Evolutionary conservation across 2,329 filamentous ascomycete genomes (phyloP).

Genomic region (Penicillium hesseltinei): DNA sequence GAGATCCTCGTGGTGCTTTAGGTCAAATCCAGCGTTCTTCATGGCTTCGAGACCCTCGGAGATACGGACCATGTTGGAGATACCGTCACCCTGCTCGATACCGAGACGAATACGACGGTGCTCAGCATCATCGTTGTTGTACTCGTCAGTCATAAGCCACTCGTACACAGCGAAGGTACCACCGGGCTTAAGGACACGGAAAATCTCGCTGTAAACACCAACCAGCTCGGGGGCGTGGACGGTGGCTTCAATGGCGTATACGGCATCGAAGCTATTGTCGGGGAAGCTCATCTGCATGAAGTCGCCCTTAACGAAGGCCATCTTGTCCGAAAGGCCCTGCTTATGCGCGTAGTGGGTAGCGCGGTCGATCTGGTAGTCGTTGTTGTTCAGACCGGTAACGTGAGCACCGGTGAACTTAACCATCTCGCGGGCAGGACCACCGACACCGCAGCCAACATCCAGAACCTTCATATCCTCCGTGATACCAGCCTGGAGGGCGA

Average conservation of each 20-base stretch:
- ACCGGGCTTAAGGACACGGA: slow-evolving; percentile 91
- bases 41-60: slow-evolving; percentile 79
- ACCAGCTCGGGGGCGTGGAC: slow-evolving; percentile 88
- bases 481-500: slow-evolving; percentile 84
- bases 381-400: slow-evolving; percentile 94
- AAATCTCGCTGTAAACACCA: slow-evolving; percentile 92
- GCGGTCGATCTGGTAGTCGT: slow-evolving; percentile 97
- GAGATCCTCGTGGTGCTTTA: slow-evolving; percentile 82
- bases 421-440: slow-evolving; percentile 92
- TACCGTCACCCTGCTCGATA: slow-evolving; percentile 94
- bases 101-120: slow-evolving; percentile 89
- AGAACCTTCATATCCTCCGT: slow-evolving; percentile 84
- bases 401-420: slow-evolving; percentile 91
- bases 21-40: slow-evolving; percentile 79
- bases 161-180: slow-evolving; percentile 97
- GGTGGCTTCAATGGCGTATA: slow-evolving; percentile 96
- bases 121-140: slow-evolving; percentile 81
- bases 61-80: slow-evolving; percentile 93
- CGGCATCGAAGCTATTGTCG: slow-evolving; percentile 86
- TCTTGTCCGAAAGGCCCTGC: slow-evolving; percentile 75
- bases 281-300: slow-evolving; percentile 99
- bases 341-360: slow-evolving; percentile 81
- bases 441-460: slow-evolving; percentile 95
- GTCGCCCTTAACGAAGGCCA: slow-evolving; percentile 88
- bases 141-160: slow-evolving; percentile 97